Evolutionary conservation across 345 rosid genomes (phyloP), one percentile per base, ranked within the genome.

Genomic region (Hibiscus mutabilis): DNA sequence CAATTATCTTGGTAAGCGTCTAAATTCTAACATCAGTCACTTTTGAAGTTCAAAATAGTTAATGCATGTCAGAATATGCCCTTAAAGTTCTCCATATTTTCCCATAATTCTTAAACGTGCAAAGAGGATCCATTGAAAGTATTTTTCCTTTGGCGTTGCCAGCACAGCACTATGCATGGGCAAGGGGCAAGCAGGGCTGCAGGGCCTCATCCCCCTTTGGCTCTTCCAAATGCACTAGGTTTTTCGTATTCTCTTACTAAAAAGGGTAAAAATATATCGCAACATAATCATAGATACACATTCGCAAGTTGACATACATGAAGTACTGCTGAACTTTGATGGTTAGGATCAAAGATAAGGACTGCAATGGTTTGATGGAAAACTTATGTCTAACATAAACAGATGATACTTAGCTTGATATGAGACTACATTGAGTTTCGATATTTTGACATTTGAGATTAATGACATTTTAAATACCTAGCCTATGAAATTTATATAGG

Each of bases 1-100:
- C 97, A 92, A 2, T 82, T 92, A 68, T 78, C 90, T 60, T 95
- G 97, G 99, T 89, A 81, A 83, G 84, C 27, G 46, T 61, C 73
- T 46, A 59, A 21, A 58, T 46, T 74, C 35, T 25, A 5, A 13
- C 10, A 31, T 63, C 46, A 46, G 12, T 46, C 29, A 57, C 52
- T 24, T 56, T 62, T 51, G 60, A 60, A 51, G 51, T 51, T 74
- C 16, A 11, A 37, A 37, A 40, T 63, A 11, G 11, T 37, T 37
- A 7, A 8, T 61, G 3, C 49, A 37, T 2, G 67, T 10, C 7
- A n/a, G 44, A n/a, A 18, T 19, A 10, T 10, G 49, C 47, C 21
- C 27, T 19, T n/a, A 62, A 62, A 10, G 6, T 27, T 15, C 14
- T 56, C 60, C 22, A 31, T 3, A 2, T 44, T 60, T 63, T 19